Evolutionary conservation across 768 basidiomycete species (phyloP).

Genomic region (Suillus variegatus): DNA sequence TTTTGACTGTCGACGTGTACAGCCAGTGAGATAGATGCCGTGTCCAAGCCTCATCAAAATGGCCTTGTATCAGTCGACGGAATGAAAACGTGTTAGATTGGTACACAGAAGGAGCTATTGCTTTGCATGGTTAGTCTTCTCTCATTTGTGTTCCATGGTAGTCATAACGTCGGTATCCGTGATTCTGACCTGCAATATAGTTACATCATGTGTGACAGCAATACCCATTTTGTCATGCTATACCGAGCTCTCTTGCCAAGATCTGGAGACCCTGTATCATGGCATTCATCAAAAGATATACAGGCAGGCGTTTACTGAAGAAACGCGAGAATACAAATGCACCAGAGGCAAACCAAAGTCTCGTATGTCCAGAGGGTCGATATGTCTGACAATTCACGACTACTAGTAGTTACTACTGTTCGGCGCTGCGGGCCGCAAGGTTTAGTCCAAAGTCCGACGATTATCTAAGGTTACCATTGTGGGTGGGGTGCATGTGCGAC

Average conservation of each 20-base stretch:
- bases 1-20: too few species aligned
- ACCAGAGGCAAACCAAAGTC: not conserved
- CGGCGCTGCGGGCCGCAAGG: too few species aligned
- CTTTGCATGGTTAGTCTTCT: constrained; percentile 65
- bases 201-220: too few species aligned
- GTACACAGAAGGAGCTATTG: constrained; percentile 64
- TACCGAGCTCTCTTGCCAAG: not conserved
- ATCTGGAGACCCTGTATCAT: not conserved
- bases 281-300: not conserved
- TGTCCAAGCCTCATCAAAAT: too few species aligned
- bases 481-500: too few species aligned
- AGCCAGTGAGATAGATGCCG: too few species aligned
- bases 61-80: constrained; percentile 59
- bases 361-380: constrained; percentile 1
- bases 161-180: not conserved
- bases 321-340: not conserved
- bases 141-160: constrained; percentile 59
- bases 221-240: not conserved
- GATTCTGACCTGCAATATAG: not conserved
- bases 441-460: too few species aligned
- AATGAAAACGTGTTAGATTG: constrained; percentile 88
- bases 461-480: too few species aligned
- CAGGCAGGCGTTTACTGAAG: not conserved
- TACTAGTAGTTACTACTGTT: too few species aligned
- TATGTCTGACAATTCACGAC: too few species aligned